phyloP scores from a whole-genome alignment of 768 basidiomycete species.

The Lepiota venenata region DNA sequence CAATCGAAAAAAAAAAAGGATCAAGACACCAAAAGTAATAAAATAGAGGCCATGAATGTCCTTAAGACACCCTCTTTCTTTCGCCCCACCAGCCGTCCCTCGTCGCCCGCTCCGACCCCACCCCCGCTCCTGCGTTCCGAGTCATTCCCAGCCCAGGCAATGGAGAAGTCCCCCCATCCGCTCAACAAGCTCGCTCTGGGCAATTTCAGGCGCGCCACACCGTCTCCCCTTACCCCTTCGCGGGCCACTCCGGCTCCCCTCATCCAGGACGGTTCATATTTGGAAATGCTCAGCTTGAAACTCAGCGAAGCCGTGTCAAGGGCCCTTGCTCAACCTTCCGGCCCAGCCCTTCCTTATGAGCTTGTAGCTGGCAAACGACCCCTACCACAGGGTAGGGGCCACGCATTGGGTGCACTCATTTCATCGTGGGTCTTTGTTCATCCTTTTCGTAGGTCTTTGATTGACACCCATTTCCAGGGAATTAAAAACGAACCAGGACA shows the following conservation, averaged over 20 bases:
- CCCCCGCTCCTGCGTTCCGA: neutral
- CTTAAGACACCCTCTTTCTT: constrained; percentile 68
- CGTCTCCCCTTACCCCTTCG: constrained; percentile 34
- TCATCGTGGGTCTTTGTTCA: constrained; percentile 50
- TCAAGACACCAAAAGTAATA: neutral
- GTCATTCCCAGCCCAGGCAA: constrained; percentile 21
- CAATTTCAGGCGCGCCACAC: constrained; percentile 54
- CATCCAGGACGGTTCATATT: constrained; percentile 76
- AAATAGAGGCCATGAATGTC: constrained; percentile 51
- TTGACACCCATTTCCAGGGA: constrained; percentile 45
- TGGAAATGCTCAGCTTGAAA: constrained; percentile 72
- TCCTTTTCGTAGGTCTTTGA: constrained; percentile 11
- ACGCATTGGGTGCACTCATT: constrained; percentile 63
- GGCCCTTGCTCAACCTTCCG: constrained; percentile 63
- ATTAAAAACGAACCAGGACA: constrained; percentile 59
- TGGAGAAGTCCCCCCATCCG: constrained; percentile 48
- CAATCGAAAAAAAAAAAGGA: constrained; percentile 14
- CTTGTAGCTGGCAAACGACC: constrained; percentile 64
- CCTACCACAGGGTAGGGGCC: constrained; percentile 72
- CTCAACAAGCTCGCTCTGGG: constrained; percentile 57
- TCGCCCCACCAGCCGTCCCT: constrained; percentile 58
- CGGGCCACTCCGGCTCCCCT: constrained; percentile 40
- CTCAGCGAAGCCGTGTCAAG: constrained; percentile 81
- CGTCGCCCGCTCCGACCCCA: constrained; percentile 49
- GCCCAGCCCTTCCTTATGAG: constrained; percentile 49